These are phyloP conservation scores for Neurospora sp. DNA, from an alignment of 495 filamentous ascomycete genomes.

Conservation along the genomic window DNA sequence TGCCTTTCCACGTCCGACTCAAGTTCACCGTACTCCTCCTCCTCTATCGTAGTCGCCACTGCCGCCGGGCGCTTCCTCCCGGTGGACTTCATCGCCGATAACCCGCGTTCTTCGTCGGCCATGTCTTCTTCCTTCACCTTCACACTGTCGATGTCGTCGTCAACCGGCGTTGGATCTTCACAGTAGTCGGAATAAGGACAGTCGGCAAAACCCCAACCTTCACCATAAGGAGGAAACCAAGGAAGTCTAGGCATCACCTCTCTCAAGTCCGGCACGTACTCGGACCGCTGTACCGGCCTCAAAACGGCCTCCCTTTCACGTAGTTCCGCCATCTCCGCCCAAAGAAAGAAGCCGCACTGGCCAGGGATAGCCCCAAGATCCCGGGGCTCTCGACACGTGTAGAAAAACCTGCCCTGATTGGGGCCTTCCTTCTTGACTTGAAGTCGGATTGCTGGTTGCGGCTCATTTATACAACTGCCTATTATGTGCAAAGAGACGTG, in stretches of 20 bases:
- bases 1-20: constrained; percentile 12
- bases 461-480: constrained; percentile 12
- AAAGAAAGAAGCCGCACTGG: constrained; percentile 64
- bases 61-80: constrained; percentile 1
- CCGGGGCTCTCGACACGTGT: constrained; percentile 40
- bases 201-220: not conserved
- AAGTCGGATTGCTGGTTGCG: constrained; percentile 48
- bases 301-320: constrained; percentile 43
- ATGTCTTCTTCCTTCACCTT: not conserved
- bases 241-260: not conserved
- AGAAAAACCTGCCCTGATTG: constrained; percentile 61
- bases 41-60: constrained; percentile 1
- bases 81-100: not conserved
- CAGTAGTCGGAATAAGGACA: not conserved
- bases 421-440: constrained; percentile 54
- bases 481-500: not conserved
- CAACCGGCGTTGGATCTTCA: not conserved
- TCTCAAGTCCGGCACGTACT: not conserved
- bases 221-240: not conserved
- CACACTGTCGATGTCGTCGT: not conserved
- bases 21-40: constrained; percentile 1
- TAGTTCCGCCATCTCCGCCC: constrained; percentile 49
- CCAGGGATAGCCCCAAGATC: not conserved
- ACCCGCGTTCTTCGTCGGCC: not conserved
- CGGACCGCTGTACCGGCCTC: constrained; percentile 7